phyloP scores from a whole-genome alignment of 345 rosid genomes.

The Rubroshorea leprosula region DNA sequence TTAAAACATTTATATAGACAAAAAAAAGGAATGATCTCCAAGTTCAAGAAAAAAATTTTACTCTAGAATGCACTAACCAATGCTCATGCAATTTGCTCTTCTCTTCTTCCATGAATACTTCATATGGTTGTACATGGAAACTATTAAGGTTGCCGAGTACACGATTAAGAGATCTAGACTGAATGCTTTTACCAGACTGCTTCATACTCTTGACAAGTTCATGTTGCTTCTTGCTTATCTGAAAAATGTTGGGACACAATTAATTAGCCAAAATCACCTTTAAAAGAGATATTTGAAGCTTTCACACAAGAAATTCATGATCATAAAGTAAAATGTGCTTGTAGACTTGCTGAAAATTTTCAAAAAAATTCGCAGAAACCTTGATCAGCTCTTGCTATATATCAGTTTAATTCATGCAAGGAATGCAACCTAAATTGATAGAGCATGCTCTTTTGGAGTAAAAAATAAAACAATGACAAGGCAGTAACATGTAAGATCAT shows the following conservation, averaged over 20 bases:
- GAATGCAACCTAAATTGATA: neutral
- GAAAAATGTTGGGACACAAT: slow-evolving; percentile 25
- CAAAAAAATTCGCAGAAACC: neutral
- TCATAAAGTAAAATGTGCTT: neutral
- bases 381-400: neutral
- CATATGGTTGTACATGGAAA: slow-evolving; percentile 76
- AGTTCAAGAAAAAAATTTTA: slow-evolving; percentile 12
- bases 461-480: neutral
- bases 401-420: neutral
- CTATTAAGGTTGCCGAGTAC: slow-evolving; percentile 63
- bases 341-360: neutral
- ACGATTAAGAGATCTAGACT: slow-evolving; percentile 59
- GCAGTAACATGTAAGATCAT: neutral
- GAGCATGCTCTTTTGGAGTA: too few relatives aligned
- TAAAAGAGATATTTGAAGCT: too few relatives aligned
- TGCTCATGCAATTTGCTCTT: slow-evolving; percentile 66
- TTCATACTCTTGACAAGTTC: slow-evolving; percentile 83
- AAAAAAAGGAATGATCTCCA: slow-evolving; percentile 10
- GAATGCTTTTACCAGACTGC: slow-evolving; percentile 76
- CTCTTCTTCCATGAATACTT: slow-evolving; percentile 86
- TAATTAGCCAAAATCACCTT: slow-evolving; percentile 20
- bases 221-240: slow-evolving; percentile 97
- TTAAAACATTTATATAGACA: slow-evolving; percentile 8
- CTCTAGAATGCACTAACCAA: slow-evolving; percentile 56
- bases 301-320: neutral